Base-by-base conservation (phyloP, 768 basidiomycete species). In the Termitomyces sp. region DNA sequence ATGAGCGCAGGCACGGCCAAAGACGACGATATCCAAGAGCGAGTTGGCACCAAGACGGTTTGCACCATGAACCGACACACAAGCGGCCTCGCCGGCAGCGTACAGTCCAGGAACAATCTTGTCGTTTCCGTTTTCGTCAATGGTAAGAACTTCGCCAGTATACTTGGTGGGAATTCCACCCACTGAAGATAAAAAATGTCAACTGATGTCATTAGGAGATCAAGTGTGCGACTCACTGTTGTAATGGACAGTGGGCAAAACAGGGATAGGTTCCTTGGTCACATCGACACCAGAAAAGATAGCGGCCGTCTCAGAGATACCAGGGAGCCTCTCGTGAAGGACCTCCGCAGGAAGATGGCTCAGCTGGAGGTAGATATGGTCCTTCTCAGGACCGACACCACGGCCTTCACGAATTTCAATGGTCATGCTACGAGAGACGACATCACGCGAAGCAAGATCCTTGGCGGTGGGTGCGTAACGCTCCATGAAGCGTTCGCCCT, bases 401-500 rank as follows among this genome's bases (percentile, higher is more conserved):
- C 97, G 95, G 63, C 97, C 97, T 72, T 99, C 97, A 60, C 97
- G 91, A 68, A 99, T 92, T 74, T 99, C 97, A 66, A 98, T 82
- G 49, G 97, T 99, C 96, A 98, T 99, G 55, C 93, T 95, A 67
- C 97, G 94, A 51, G 97, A 98, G 36, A 99, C 97, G 70, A 99
- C 97, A 70, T 99, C 97, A 70, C 97, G 95, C 49, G 97, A 99
- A 44, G 97, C 97, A 65, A 99, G 85, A 81, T 99, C 97, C 82
- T 98, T 98, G 62, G 97, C 97, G 47, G 96, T 98, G 10, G 97
- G 97, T 0, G 97, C 97, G 73, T 98, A 98, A 73, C 96, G 93
- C 75, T 98, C 96, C 97, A 99, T 99, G 82, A 99, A 99, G 60
- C 97, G 91, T 76, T 99, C 97, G 71, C 97, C 97, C 80, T 98